phyloP scores from a whole-genome alignment of 2,329 filamentous ascomycete genomes.

The Hypoxylon sp. region DNA sequence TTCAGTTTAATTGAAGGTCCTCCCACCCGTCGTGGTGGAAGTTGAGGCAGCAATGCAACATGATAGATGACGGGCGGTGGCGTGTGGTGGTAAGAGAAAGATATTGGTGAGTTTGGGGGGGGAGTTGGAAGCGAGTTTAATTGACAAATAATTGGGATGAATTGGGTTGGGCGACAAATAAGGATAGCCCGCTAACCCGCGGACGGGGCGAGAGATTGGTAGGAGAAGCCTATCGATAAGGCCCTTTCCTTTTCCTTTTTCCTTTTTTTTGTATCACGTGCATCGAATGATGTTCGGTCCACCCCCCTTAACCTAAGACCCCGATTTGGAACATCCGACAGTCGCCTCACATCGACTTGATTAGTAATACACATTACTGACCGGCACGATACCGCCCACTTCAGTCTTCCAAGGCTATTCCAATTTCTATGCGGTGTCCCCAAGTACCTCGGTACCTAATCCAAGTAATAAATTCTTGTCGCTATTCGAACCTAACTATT shows the following conservation, averaged over 20 bases:
- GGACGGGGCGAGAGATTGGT: background rate
- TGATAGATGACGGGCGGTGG: background rate
- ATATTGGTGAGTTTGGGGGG: slow-evolving; percentile 7
- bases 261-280: background rate
- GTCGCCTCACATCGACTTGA: slow-evolving; percentile 7
- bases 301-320: background rate
- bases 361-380: background rate
- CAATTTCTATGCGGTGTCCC: background rate
- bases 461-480: background rate
- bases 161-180: slow-evolving; percentile 9
- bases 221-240: slow-evolving; percentile 19
- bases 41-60: slow-evolving; percentile 24
- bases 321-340: slow-evolving; percentile 3
- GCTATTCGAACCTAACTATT: background rate
- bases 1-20: slow-evolving; percentile 36
- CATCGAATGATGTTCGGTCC: slow-evolving; percentile 4
- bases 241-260: background rate
- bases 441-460: background rate
- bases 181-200: too few species aligned
- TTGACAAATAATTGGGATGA: slow-evolving; percentile 39
- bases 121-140: slow-evolving; percentile 11
- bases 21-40: slow-evolving; percentile 33
- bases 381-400: background rate
- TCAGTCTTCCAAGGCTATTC: background rate
- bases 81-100: slow-evolving; percentile 17